Percentiles rank a stretch among this genome's conserved stretches.
phyloP scores from a whole-genome alignment of 495 filamentous ascomycete species.

The Lophiotrema nucula region DNA sequence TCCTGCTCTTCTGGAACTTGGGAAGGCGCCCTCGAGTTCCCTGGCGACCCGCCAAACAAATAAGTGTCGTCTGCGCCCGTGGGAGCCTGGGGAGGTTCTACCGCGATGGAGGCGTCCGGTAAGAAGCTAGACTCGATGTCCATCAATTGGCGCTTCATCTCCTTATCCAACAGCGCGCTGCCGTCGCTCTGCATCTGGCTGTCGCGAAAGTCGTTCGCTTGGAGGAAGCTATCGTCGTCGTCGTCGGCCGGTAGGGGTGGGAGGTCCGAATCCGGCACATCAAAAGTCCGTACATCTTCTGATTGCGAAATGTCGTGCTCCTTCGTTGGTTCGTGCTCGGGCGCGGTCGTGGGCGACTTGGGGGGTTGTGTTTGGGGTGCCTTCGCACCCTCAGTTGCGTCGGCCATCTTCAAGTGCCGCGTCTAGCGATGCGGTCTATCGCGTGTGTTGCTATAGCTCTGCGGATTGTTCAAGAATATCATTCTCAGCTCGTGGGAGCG shows the following conservation, averaged over 20 bases:
- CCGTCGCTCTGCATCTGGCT: slow-evolving; percentile 28
- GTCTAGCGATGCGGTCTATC: background rate
- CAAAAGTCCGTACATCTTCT: slow-evolving; percentile 26
- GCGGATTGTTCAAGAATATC: background rate
- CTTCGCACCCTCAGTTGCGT: no score
- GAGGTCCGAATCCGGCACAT: slow-evolving; percentile 31
- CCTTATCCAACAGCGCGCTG: slow-evolving; percentile 61
- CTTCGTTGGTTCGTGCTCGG: slow-evolving; percentile 13
- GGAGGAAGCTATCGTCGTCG: slow-evolving; percentile 31
- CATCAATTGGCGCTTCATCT: slow-evolving; percentile 68
- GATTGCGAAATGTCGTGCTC: slow-evolving; percentile 19
- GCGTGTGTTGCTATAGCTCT: background rate
- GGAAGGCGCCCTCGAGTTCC: slow-evolving; percentile 25
- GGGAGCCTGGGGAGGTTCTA: slow-evolving; percentile 38
- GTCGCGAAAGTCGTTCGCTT: slow-evolving; percentile 22
- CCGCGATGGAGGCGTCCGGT: slow-evolving; percentile 51
- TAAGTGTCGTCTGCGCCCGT: slow-evolving; percentile 61
- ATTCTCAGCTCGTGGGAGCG: no score
- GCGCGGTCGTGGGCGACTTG: slow-evolving; percentile 10
- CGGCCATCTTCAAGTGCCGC: no score
- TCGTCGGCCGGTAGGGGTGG: slow-evolving; percentile 33
- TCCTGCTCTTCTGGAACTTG: slow-evolving; percentile 4
- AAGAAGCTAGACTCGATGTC: slow-evolving; percentile 89
- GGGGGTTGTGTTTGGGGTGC: slow-evolving; percentile 8
- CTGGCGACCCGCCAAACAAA: slow-evolving; percentile 53